Percentiles rank a stretch among this genome's conserved stretches.
Conservation (phyloP, 1,284 basidiomycete species). For the Moesziomyces parantarcticus region DNA sequence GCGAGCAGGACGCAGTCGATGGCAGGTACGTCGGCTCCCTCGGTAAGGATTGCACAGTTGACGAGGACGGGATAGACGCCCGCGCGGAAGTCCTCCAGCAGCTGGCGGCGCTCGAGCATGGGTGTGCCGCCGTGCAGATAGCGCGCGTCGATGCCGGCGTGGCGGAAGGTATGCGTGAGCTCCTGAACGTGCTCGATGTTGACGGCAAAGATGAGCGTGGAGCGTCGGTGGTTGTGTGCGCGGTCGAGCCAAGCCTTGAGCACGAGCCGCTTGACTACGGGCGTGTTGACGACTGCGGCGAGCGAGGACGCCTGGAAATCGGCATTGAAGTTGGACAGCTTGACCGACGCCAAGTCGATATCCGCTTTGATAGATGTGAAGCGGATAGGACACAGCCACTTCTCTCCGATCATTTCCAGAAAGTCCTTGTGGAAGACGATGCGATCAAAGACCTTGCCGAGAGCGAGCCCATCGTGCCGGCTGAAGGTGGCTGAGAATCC, state of each 20-base stretch:
- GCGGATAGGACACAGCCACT: constrained; percentile 74
- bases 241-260: constrained; percentile 62
- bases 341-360: constrained; percentile 55
- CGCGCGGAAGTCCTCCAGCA: constrained; percentile 78
- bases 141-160: constrained; percentile 85
- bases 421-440: constrained; percentile 97
- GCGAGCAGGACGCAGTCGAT: constrained; percentile 89
- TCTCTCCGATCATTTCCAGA: constrained; percentile 86
- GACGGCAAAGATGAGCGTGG: constrained; percentile 91
- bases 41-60: constrained; percentile 85
- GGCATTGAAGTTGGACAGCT: constrained; percentile 28
- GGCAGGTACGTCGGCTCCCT: constrained; percentile 64
- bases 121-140: constrained; percentile 79
- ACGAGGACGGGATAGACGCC: constrained; percentile 86
- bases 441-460: constrained; percentile 86
- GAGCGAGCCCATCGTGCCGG: constrained; percentile 87
- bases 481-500: constrained; percentile 96
- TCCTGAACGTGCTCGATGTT: constrained; percentile 84
- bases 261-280: constrained; percentile 57
- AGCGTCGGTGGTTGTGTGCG: constrained; percentile 72
- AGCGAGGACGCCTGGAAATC: constrained; percentile 59
- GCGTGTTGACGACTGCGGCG: constrained; percentile 58
- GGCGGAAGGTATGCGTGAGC: constrained; percentile 79
- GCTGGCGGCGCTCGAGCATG: constrained; percentile 74
- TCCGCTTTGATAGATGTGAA: constrained; percentile 63